Evolutionary conservation across 2,329 filamentous ascomycete genomes (phyloP).

Genomic region (Verruconis gallopava): DNA sequence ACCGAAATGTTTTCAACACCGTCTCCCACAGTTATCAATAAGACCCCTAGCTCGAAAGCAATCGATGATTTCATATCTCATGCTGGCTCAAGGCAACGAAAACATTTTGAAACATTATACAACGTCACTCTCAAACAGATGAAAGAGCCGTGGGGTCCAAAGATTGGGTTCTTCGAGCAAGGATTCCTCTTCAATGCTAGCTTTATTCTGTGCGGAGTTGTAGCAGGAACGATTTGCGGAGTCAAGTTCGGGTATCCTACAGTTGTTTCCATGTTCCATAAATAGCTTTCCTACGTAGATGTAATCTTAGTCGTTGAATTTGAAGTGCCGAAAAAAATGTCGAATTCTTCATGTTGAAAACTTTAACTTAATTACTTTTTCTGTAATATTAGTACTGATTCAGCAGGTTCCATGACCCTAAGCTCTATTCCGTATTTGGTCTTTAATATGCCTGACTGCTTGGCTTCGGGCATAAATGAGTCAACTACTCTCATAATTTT

Average conservation of each 20-base stretch:
- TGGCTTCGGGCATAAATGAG: no score
- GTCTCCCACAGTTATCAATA: constrained; percentile 28
- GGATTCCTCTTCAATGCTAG: constrained; percentile 11
- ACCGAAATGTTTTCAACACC: constrained; percentile 31
- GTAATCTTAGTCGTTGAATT: no score
- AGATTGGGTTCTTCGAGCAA: constrained; percentile 26
- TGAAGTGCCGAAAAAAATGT: no score
- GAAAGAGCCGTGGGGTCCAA: constrained; percentile 24
- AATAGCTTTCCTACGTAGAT: no score
- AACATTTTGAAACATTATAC: constrained; percentile 8
- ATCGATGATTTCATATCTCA: constrained; percentile 11
- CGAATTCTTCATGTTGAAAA: no score
- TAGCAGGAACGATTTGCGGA: neutral
- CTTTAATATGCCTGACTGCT: no score
- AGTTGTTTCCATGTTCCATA: neutral
- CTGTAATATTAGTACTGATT: no score
- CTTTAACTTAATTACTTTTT: no score
- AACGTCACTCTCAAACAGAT: constrained; percentile 14
- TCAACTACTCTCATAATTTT: no score
- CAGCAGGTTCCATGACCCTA: no score
- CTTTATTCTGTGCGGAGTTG: neutral
- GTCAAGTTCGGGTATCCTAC: neutral
- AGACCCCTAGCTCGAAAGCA: constrained; percentile 7
- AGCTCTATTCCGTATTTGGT: no score
- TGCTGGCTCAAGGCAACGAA: constrained; percentile 11